Conservation (phyloP, 768 basidiomycete genomes). For the Boletus reticulatus region DNA sequence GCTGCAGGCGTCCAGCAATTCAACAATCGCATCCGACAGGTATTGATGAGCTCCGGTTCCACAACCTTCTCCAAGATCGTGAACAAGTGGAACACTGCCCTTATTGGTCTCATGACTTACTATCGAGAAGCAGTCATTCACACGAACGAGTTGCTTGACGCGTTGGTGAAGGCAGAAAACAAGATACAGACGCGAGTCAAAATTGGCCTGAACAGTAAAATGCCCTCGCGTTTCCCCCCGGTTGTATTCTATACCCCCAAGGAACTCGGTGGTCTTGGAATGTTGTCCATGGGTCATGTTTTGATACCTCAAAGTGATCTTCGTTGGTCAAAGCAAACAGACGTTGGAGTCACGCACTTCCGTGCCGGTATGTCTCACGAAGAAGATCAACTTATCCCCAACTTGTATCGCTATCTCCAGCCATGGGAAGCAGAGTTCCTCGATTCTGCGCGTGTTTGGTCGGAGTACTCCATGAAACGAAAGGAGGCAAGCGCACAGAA, state of each 20-base stretch:
- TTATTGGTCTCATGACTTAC: conserved; percentile 97
- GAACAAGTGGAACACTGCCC: conserved; percentile 96
- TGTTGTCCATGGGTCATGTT: conserved; percentile 99
- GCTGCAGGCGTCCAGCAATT: conserved; percentile 83
- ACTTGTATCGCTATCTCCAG: conserved; percentile 93
- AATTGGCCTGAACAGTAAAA: conserved; percentile 98
- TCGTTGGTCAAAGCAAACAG: conserved; percentile 98
- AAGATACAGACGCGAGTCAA: conserved; percentile 99
- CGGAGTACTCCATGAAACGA: conserved; percentile 98
- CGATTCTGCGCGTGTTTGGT: conserved; percentile 98
- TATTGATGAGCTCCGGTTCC: conserved; percentile 97
- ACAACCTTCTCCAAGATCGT: conserved; percentile 99
- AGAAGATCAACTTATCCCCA: conserved; percentile 93
- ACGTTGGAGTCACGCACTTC: conserved; percentile 97
- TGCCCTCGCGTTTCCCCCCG: conserved; percentile 99
- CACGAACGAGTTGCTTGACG: conserved; percentile 93
- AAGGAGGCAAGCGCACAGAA: conserved; percentile 99
- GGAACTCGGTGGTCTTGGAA: conserved; percentile 97
- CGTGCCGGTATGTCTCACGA: conserved; percentile 98
- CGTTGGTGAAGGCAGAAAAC: conserved; percentile 98
- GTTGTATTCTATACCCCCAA: conserved; percentile 97
- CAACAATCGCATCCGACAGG: conserved; percentile 95
- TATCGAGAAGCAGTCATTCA: conserved; percentile 98
- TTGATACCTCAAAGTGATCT: conserved; percentile 97
- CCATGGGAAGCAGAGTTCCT: conserved; percentile 98